Evolutionary conservation across 192 early-diverging fungal genomes (phyloP).

Genomic region (Coemansia sp.): DNA sequence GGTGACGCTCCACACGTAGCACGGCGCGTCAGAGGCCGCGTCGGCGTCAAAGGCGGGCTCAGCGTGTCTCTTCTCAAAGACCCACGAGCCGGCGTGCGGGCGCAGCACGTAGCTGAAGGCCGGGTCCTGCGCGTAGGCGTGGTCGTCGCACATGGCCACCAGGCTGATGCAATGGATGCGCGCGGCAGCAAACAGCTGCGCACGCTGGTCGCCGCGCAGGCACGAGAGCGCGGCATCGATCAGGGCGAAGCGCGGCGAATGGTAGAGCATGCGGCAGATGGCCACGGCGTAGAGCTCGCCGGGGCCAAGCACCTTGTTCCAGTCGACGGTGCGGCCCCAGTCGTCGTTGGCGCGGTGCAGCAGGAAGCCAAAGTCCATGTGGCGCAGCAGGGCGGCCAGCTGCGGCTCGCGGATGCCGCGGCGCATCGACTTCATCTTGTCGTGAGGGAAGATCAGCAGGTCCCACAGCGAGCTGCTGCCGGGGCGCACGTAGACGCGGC

Average conservation of each 20-base stretch:
- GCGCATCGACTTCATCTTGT: conserved; percentile 31
- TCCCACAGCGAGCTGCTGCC: conserved; percentile 48
- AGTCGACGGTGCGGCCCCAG: conserved; percentile 40
- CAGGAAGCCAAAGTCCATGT: conserved; percentile 32
- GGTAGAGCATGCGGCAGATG: conserved; percentile 34
- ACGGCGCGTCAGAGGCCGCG: neutral
- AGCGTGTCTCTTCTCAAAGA: too few relatives aligned
- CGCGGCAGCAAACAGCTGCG: conserved; percentile 27
- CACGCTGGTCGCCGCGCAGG: conserved; percentile 15
- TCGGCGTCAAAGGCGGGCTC: conserved; percentile 22
- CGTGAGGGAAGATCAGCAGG: conserved; percentile 42
- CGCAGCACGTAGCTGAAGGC: too few relatives aligned
- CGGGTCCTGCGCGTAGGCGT: conserved; percentile 18
- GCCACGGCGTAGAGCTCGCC: conserved; percentile 30
- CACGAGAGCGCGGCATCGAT: conserved; percentile 20
- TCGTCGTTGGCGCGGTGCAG: conserved; percentile 26
- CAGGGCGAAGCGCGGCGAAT: conserved; percentile 32
- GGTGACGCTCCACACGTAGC: neutral
- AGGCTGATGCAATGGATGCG: conserved; percentile 31
- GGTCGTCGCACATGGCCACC: conserved; percentile 19
- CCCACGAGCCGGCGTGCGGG: too few relatives aligned
- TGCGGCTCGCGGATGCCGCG: conserved; percentile 37
- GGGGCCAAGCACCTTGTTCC: conserved; percentile 30
- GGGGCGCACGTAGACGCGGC: conserved; percentile 20
- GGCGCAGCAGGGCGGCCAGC: conserved; percentile 24